A percentile compares a stretch with the other conserved stretches of the same genome.
phyloP scores from a whole-genome alignment of 805 yeast species.

The Yarrowia sp. region DNA sequence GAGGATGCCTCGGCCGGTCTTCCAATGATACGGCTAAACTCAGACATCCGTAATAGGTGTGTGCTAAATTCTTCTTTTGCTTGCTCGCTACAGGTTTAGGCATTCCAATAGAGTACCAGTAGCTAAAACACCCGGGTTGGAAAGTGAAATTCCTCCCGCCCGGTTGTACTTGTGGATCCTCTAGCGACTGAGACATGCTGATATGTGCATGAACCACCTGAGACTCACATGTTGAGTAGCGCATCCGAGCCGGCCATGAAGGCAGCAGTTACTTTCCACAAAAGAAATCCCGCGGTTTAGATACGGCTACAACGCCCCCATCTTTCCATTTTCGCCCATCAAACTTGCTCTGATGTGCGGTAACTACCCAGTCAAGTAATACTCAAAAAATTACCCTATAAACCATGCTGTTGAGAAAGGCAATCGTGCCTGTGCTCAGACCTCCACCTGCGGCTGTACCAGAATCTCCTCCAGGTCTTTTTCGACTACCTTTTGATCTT shows the following conservation, averaged over 20 bases:
- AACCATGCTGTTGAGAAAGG: constrained; percentile 8
- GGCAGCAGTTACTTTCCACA: neutral
- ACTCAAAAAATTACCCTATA: neutral
- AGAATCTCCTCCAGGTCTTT: constrained; percentile 3
- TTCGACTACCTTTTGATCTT: constrained; percentile 1
- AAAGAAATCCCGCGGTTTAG: neutral
- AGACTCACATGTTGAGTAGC: constrained; percentile 12
- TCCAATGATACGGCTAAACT: neutral
- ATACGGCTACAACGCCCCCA: neutral
- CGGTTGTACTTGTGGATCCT: neutral
- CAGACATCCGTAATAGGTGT: neutral
- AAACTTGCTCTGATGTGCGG: neutral
- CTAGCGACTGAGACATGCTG: constrained; percentile 14
- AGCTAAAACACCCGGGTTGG: neutral
- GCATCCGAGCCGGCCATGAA: neutral
- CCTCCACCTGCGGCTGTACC: constrained; percentile 24
- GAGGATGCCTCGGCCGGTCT: neutral
- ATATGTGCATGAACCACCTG: constrained; percentile 20
- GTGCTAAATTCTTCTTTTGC: neutral
- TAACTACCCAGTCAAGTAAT: neutral
- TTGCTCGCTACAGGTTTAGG: constrained; percentile 1
- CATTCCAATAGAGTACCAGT: neutral
- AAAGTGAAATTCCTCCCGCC: constrained; percentile 2
- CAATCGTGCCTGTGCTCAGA: constrained; percentile 1
- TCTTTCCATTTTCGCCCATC: neutral